Evolutionary conservation across 129 eudicot genomes (phyloP), one percentile per base, ranked within the genome.

Genomic region (Helichrysum umbraculigerum): DNA sequence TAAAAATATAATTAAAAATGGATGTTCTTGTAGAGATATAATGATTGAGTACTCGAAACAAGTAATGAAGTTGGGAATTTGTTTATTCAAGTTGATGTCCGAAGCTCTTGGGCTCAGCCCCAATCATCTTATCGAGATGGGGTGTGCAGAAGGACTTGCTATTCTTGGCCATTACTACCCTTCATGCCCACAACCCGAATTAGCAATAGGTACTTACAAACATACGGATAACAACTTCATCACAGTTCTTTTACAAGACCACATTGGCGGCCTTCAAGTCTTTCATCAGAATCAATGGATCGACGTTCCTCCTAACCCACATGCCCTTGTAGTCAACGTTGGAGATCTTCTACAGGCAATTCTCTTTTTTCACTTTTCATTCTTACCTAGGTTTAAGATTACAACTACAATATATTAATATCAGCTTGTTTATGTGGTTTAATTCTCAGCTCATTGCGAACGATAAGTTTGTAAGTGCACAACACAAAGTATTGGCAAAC

Each of bases 211-310:
- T 60, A 70, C 74, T 14, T 25, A 19, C 4, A 44, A 51, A 47
- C 87, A 83, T 22, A 42, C 81, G 0, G 87, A 83, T 59, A 66
- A 35, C n/a, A 70, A n/a, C 68, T 86, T 86, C 68, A 67, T 83
- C 30, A 86, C 85, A 0, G 67, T 86, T 62, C 83, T 86, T 68
- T 50, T 86, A 10, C 90, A 86, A 74, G 90, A 86, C 68, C 80
- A 78, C 11, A 63, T 86, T 0, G 90, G 90, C 1, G 90, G 87
- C 16, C 90, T 86, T 6, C 84, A 83, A 41, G 67, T 85, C 16
- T 76, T 68, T 60, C 73, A 85, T 66, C 67, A 82, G 42, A 67
- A 85, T 29, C 86, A 78, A 11, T 86, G 90, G 90, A 75, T 83
- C 12, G 67, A 86, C 77, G 87, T 86, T 47, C 87, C 81, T 28